Evolutionary conservation across 2,329 filamentous ascomycete genomes (phyloP).

Genomic region (Curvularia lunata): DNA sequence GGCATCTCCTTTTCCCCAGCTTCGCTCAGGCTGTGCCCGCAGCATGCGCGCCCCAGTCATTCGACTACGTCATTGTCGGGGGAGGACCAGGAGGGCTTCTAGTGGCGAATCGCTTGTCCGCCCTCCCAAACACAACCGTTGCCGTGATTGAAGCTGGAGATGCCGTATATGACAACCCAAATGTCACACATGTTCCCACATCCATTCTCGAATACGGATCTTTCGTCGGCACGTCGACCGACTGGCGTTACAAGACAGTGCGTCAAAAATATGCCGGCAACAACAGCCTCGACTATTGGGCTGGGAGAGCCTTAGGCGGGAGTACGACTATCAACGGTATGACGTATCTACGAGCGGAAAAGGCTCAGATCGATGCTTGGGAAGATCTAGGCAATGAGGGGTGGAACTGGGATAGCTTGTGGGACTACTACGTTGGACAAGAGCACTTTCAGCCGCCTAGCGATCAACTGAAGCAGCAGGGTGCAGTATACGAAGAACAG

Average conservation of each 20-base stretch:
- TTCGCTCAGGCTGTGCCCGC: constrained; percentile 4
- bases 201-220: constrained; percentile 30
- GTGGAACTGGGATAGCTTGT: constrained; percentile 43
- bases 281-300: constrained; percentile 38
- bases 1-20: background rate
- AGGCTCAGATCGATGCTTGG: constrained; percentile 44
- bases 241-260: constrained; percentile 51
- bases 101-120: constrained; percentile 38
- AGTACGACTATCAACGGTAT: constrained; percentile 54
- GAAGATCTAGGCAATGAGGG: constrained; percentile 42
- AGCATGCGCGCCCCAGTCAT: constrained; percentile 23
- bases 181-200: constrained; percentile 35
- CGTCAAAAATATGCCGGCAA: constrained; percentile 48
- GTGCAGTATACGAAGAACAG: constrained; percentile 32
- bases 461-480: constrained; percentile 22
- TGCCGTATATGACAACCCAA: constrained; percentile 37
- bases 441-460: constrained; percentile 37
- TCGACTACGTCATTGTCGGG: constrained; percentile 46
- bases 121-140: constrained; percentile 29
- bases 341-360: constrained; percentile 46
- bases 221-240: constrained; percentile 41
- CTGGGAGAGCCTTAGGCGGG: constrained; percentile 54
- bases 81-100: constrained; percentile 45
- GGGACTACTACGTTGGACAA: constrained; percentile 36
- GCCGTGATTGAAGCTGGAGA: constrained; percentile 46